These are phyloP conservation scores for Arxiozyma bovina DNA, from an alignment of 1,139 yeast genomes.

Conservation along the genomic window DNA sequence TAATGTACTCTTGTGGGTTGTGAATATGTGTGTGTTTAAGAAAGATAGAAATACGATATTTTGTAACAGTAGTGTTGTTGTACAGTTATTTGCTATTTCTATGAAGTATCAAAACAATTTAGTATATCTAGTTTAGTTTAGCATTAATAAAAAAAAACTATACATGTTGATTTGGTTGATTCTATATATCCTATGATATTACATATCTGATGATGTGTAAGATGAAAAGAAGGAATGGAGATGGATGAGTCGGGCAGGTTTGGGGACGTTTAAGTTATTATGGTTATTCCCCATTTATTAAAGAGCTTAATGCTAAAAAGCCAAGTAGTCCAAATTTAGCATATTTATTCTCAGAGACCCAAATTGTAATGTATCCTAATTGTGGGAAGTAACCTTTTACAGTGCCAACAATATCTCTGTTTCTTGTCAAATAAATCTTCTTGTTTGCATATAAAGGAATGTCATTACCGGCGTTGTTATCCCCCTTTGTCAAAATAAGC, in stretches of 20 bases:
- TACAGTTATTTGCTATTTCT: not conserved
- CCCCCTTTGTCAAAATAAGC: conserved; percentile 85
- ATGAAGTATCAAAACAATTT: too few relatives aligned
- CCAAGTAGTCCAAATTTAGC: conserved; percentile 29
- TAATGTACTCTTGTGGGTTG: not conserved
- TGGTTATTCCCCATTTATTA: conserved; percentile 21
- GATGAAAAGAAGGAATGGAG: not conserved
- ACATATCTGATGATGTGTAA: not conserved
- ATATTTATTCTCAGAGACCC: conserved; percentile 68
- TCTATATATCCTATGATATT: not conserved
- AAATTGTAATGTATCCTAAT: conserved; percentile 83
- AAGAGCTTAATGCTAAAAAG: conserved; percentile 24
- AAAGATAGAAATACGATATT: not conserved
- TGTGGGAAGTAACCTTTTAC: conserved; percentile 90
- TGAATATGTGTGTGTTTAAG: not conserved
- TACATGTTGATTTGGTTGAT: not conserved
- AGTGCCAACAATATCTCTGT: conserved; percentile 74
- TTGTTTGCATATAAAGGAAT: conserved; percentile 71
- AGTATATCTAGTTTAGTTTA: not conserved
- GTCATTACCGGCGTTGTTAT: conserved; percentile 89
- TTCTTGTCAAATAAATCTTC: conserved; percentile 67
- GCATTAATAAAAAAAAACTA: too few relatives aligned
- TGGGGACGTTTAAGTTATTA: not conserved
- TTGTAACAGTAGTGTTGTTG: not conserved
- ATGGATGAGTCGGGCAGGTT: too few relatives aligned